A percentile compares a stretch with the other conserved stretches of the same genome.
Evolutionary conservation across 495 filamentous ascomycete genomes (phyloP).

Genomic region (Tuber borchii): DNA sequence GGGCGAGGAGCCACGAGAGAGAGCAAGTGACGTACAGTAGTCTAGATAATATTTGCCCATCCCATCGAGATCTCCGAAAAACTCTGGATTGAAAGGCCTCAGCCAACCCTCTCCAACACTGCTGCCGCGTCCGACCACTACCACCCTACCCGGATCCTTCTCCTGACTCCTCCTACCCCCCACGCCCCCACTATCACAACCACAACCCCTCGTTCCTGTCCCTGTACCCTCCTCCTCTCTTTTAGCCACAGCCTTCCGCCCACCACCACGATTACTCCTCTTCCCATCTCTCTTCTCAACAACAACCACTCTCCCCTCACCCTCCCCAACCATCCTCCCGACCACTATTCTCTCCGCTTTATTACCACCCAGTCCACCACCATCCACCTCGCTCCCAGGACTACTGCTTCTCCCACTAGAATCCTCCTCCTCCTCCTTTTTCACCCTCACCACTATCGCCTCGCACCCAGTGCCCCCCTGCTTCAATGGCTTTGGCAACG

Average conservation of each 20-base stretch:
- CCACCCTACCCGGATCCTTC: background rate
- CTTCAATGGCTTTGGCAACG: slow-evolving; percentile 15
- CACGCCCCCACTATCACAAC: background rate
- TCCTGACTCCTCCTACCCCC: background rate
- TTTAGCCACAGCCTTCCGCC: background rate
- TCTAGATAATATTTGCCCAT: slow-evolving; percentile 34
- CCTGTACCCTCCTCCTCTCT: background rate
- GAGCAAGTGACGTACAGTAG: slow-evolving; percentile 33
- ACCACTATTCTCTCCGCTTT: background rate
- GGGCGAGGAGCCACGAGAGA: background rate
- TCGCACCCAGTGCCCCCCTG: background rate
- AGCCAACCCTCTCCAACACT: background rate
- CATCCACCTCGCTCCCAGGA: background rate
- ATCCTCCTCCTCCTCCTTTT: background rate
- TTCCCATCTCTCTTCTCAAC: background rate
- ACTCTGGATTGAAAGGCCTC: slow-evolving; percentile 16
- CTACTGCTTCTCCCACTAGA: background rate
- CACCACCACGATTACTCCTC: background rate
- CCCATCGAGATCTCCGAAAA: slow-evolving; percentile 26
- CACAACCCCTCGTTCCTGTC: background rate
- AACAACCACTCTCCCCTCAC: background rate
- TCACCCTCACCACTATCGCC: background rate
- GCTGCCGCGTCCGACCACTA: background rate
- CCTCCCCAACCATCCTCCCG: no score
- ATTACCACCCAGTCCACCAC: background rate